These are phyloP conservation scores for Achaetomium macrosporum DNA, from an alignment of 2,329 filamentous ascomycete genomes.

Conservation along the genomic window DNA sequence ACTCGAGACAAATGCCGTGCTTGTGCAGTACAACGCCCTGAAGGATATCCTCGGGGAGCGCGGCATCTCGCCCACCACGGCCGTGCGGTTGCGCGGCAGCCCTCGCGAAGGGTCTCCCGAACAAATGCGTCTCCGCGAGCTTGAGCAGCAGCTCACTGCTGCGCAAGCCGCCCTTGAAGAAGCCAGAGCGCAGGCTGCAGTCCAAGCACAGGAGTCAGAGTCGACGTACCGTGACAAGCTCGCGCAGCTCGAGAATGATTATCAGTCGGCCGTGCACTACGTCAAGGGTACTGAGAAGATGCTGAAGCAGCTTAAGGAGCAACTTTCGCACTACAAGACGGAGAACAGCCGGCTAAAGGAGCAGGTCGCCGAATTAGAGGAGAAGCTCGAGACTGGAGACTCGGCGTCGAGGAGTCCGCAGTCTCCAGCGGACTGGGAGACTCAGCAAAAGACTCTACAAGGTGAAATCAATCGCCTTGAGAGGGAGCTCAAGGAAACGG, in stretches of 20 bases:
- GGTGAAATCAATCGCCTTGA: slow-evolving; percentile 65
- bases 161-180: slow-evolving; percentile 80
- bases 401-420: slow-evolving; percentile 30
- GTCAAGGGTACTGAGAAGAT: slow-evolving; percentile 99
- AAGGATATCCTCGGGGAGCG: slow-evolving; percentile 90
- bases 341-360: slow-evolving; percentile 78
- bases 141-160: slow-evolving; percentile 80
- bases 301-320: slow-evolving; percentile 97
- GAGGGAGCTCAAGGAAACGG: slow-evolving; percentile 59
- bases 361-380: slow-evolving; percentile 66
- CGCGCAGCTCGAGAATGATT: slow-evolving; percentile 90
- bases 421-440: slow-evolving; percentile 62
- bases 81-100: slow-evolving; percentile 64
- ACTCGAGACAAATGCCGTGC: slow-evolving; percentile 87
- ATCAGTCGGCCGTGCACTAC: slow-evolving; percentile 96
- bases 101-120: slow-evolving; percentile 77
- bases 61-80: slow-evolving; percentile 71
- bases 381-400: slow-evolving; percentile 37
- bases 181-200: slow-evolving; percentile 68
- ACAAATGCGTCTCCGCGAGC: slow-evolving; percentile 68
- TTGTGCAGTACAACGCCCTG: slow-evolving; percentile 85
- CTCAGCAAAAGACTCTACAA: slow-evolving; percentile 63
- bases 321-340: slow-evolving; percentile 85
- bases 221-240: slow-evolving; percentile 87
- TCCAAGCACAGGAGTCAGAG: slow-evolving; percentile 81